A percentile compares a stretch with the other conserved stretches of the same genome.
Conservation (phyloP, 129 eudicot genomes). For the Deinandra increscens region DNA sequence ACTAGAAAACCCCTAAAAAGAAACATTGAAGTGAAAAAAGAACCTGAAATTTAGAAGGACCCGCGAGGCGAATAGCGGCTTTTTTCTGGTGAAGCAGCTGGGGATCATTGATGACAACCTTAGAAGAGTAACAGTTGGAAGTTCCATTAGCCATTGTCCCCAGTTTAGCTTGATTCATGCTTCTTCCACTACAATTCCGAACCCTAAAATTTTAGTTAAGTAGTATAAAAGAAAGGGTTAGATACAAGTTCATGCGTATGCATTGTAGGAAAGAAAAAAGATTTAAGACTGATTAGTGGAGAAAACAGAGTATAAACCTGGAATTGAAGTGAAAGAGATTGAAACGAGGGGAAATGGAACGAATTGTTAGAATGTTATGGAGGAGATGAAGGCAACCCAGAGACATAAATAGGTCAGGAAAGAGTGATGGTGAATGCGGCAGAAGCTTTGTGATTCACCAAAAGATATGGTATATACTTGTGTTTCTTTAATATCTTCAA, state of each 20-base stretch:
- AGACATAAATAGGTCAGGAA: constrained; percentile 34
- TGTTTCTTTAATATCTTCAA: too few relatives aligned
- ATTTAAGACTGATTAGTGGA: background rate
- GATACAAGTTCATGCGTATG: too few relatives aligned
- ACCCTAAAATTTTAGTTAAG: constrained; percentile 30
- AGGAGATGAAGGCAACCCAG: constrained; percentile 29
- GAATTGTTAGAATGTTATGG: constrained; percentile 25
- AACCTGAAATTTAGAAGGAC: constrained; percentile 87
- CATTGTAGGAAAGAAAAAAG: background rate
- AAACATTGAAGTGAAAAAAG: background rate
- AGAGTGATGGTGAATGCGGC: background rate
- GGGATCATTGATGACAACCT: constrained; percentile 53
- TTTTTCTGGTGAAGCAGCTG: constrained; percentile 52
- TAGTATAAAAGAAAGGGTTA: background rate
- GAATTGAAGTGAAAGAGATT: constrained; percentile 33
- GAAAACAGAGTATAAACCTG: constrained; percentile 38
- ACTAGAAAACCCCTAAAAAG: background rate
- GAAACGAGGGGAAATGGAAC: constrained; percentile 30
- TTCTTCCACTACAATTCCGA: constrained; percentile 33
- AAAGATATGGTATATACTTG: too few relatives aligned
- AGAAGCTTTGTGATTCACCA: too few relatives aligned
- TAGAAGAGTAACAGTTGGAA: constrained; percentile 22
- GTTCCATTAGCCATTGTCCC: constrained; percentile 41
- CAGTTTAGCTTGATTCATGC: constrained; percentile 35
- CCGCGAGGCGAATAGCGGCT: constrained; percentile 56